These are phyloP conservation scores for Mycena galopus DNA, from an alignment of 768 basidiomycete genomes.

Conservation along the genomic window DNA sequence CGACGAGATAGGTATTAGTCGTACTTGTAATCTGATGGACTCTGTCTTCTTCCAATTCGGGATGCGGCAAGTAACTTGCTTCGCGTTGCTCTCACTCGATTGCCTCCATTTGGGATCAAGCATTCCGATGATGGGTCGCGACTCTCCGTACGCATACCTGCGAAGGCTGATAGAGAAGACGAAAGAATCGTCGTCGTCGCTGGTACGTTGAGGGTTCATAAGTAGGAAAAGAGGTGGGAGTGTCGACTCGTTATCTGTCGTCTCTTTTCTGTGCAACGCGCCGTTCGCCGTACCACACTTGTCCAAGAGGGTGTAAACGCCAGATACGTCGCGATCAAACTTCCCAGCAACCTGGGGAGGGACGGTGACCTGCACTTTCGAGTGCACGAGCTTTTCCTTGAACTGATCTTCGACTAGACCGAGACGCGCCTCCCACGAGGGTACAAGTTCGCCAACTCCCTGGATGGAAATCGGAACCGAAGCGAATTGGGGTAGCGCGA, in stretches of 20 bases:
- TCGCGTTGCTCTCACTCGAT: slow-evolving; percentile 60
- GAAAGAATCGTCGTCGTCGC: slow-evolving; percentile 82
- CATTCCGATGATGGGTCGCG: slow-evolving; percentile 80
- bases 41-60: slow-evolving; percentile 74
- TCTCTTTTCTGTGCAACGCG: slow-evolving; percentile 79
- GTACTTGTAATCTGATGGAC: slow-evolving; percentile 67
- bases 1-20: slow-evolving; percentile 28
- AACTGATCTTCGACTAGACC: slow-evolving; percentile 77
- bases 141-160: slow-evolving; percentile 85
- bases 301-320: slow-evolving; percentile 81
- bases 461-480: slow-evolving; percentile 72
- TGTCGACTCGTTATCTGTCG: slow-evolving; percentile 54
- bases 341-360: slow-evolving; percentile 56
- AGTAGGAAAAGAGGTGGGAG: slow-evolving; percentile 83
- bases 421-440: slow-evolving; percentile 88
- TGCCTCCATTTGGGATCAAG: slow-evolving; percentile 87
- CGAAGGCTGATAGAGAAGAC: slow-evolving; percentile 86
- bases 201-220: slow-evolving; percentile 89
- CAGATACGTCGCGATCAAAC: slow-evolving; percentile 87
- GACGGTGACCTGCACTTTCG: slow-evolving; percentile 74
- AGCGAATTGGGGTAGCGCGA: slow-evolving; percentile 76
- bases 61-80: slow-evolving; percentile 69
- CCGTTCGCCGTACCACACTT: slow-evolving; percentile 92
- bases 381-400: slow-evolving; percentile 76
- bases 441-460: slow-evolving; percentile 77